phyloP scores from a whole-genome alignment of 805 yeast species.

The Myxozyma nipponensis region DNA sequence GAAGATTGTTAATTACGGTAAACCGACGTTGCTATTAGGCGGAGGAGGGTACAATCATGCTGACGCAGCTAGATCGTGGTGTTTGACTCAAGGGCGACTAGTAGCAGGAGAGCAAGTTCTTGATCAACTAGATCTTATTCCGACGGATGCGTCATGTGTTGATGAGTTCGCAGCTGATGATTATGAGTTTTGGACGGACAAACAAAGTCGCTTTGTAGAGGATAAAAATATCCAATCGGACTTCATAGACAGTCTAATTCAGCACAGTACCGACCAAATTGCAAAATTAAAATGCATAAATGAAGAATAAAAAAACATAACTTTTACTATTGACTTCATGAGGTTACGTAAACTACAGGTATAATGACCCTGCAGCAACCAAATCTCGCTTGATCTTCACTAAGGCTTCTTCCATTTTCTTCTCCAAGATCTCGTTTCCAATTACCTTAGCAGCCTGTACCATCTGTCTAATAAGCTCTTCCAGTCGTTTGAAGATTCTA shows the following conservation, averaged over 20 bases:
- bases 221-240: slow-evolving; percentile 6
- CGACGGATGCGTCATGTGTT: slow-evolving; percentile 6
- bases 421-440: slow-evolving; percentile 81
- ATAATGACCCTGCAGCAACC: slow-evolving; percentile 93
- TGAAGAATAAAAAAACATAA: neutral
- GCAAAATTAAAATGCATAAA: neutral
- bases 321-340: too few species aligned
- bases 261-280: slow-evolving; percentile 2
- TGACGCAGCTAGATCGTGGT: slow-evolving; percentile 62
- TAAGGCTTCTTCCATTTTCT: slow-evolving; percentile 81
- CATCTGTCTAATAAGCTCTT: slow-evolving; percentile 88
- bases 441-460: slow-evolving; percentile 89
- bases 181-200: slow-evolving; percentile 10
- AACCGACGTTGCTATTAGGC: slow-evolving; percentile 53
- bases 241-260: slow-evolving; percentile 11
- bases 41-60: slow-evolving; percentile 74
- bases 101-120: slow-evolving; percentile 2
- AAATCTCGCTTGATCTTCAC: slow-evolving; percentile 82
- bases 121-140: slow-evolving; percentile 19
- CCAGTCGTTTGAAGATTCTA: slow-evolving; percentile 89
- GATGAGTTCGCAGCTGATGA: slow-evolving; percentile 20
- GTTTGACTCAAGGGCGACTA: slow-evolving; percentile 35
- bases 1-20: slow-evolving; percentile 31
- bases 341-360: slow-evolving; percentile 42
- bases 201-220: neutral